A percentile compares a stretch with the other conserved stretches of the same genome.
Evolutionary conservation across 371 early-diverging fungal species (phyloP).

Genomic region (Lichtheimia ramosa): DNA sequence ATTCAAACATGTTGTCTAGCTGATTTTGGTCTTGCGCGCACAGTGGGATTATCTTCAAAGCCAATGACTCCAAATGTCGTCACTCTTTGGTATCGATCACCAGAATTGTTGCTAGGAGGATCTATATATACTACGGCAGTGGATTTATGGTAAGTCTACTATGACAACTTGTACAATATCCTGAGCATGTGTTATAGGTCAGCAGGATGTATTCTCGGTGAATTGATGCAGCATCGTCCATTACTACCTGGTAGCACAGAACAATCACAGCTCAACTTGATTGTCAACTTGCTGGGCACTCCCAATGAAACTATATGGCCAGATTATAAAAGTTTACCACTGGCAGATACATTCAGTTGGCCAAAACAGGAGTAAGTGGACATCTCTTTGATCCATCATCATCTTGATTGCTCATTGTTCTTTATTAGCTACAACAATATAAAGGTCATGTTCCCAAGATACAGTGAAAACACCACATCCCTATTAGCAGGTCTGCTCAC

Average conservation of each 20-base stretch:
- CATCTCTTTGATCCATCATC: neutral
- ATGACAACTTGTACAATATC: neutral
- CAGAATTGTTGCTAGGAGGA: conserved; percentile 86
- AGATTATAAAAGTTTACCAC: conserved; percentile 65
- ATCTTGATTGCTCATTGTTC: neutral
- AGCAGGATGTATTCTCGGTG: conserved; percentile 87
- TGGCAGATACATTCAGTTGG: conserved; percentile 46
- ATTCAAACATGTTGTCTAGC: conserved; percentile 21
- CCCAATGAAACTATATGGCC: conserved; percentile 85
- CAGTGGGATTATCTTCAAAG: conserved; percentile 60
- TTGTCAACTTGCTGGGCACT: conserved; percentile 75
- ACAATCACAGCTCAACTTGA: conserved; percentile 71
- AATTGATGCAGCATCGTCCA: conserved; percentile 70
- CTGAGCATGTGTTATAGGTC: conserved; percentile 27
- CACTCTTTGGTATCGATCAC: conserved; percentile 96
- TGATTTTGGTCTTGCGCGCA: conserved; percentile 90
- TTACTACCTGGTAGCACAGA: conserved; percentile 88
- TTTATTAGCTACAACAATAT: conserved; percentile 54
- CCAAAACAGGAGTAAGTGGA: conserved; percentile 54
- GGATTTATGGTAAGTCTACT: conserved; percentile 80
- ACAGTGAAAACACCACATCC: conserved; percentile 61
- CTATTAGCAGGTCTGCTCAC: conserved; percentile 78
- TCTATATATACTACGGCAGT: conserved; percentile 79
- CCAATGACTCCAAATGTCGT: conserved; percentile 94
- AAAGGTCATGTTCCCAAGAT: conserved; percentile 59